Base-by-base conservation (phyloP, 2,329 filamentous ascomycete genomes). In the Blastomyces gilchristii region DNA sequence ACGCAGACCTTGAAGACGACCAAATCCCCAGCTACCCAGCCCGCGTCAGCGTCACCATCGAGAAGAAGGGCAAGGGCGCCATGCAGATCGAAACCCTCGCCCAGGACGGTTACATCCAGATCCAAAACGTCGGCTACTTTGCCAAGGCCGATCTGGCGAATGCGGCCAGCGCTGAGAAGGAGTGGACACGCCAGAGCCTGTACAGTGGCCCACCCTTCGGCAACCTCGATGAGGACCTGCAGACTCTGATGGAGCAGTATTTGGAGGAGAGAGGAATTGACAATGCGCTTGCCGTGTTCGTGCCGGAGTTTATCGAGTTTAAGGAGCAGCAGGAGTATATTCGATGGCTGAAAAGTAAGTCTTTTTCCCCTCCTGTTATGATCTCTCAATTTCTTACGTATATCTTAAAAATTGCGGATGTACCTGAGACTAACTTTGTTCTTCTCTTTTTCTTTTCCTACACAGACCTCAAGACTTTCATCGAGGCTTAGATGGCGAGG, bases 281-380 rank as follows among this genome's bases (percentile, higher is more conserved):
- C 72, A 87, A 88, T 70, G 85, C 87, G 64, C 84, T 99, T 70
- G 93, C 92, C 62, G 80, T 92, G 69, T 97, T 97, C 77, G 87
- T 96, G 54, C 91, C 92, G 47, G 92, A 97, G 76, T 99, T 96
- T 80, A 92, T 97, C 73, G 91, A 97, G 75, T 85, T 89, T 79
- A 99, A 99, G 87, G 94, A 99, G 85, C 93, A 97, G 85, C 89
- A 87, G 79, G 94, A 99, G 83, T 99, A 99, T 78, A 80, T 95
- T 66, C 80, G 83, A 68, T 99, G 95, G 94, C 81, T 99, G 76
- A 84, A 86, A 76, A 85, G 83, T 83, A 76, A 76, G 81, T 71
- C 62, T 62, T 54, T 63, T 62, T 34, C 31, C 6, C 3, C 7
- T 5, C 31, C 5, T 52, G n/a, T 39, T 25, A 31, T 34, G 11